Percentiles rank a stretch among this genome's conserved stretches.
Conservation (phyloP, 345 rosid species). For the Microcos paniculata region DNA sequence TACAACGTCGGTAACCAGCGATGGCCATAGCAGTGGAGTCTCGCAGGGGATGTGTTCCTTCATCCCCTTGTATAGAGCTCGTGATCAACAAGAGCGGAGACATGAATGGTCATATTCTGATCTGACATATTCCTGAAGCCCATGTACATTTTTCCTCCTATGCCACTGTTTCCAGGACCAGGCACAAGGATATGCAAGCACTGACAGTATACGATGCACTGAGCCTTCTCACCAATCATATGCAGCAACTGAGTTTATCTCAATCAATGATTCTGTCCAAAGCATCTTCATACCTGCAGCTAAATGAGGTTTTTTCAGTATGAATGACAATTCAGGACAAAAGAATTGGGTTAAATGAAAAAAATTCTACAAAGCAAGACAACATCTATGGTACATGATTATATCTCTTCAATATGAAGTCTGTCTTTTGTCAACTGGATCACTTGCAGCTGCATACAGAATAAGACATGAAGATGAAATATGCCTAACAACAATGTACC, state of each 20-base stretch:
- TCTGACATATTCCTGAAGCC: conserved; percentile 95
- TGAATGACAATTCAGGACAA: background rate
- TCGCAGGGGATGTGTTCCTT: no score
- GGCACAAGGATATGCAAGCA: conserved; percentile 94
- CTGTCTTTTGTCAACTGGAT: no score
- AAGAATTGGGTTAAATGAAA: background rate
- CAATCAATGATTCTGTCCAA: conserved; percentile 94
- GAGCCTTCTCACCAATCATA: conserved; percentile 99
- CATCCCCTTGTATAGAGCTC: conserved; percentile 98
- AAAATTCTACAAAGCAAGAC: background rate
- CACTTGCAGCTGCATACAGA: conserved; percentile 8
- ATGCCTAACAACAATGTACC: no score
- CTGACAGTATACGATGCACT: conserved; percentile 82
- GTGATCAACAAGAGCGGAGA: conserved; percentile 96
- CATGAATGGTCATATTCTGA: conserved; percentile 98
- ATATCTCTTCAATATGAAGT: conserved; percentile 7
- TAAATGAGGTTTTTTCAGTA: conserved; percentile 20
- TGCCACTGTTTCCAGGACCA: conserved; percentile 99
- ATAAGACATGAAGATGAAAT: conserved; percentile 14
- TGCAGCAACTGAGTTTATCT: conserved; percentile 94
- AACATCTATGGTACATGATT: background rate
- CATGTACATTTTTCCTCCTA: conserved; percentile 75
- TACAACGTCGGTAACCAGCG: no score
- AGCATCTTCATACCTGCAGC: conserved; percentile 92
- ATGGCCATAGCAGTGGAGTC: no score